Percentiles rank a stretch among this genome's conserved stretches.
phyloP scores from a whole-genome alignment of 345 rosid species.

The Streptanthus diversifolius region DNA sequence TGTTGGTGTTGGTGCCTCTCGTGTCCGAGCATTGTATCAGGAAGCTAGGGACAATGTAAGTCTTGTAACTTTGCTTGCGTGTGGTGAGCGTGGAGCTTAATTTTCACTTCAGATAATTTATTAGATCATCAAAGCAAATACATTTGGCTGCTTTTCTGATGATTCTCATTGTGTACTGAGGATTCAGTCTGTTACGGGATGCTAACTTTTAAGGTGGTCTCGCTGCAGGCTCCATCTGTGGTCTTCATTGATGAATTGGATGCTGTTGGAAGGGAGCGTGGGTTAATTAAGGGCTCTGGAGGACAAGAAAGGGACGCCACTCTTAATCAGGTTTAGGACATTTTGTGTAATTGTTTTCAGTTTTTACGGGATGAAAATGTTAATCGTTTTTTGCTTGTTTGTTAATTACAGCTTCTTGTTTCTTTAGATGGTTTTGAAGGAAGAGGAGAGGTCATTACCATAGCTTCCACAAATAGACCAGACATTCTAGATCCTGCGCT shows the following conservation, averaged over 20 bases:
- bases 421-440: constrained; percentile 98
- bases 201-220: constrained; percentile 8
- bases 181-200: not conserved
- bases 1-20: constrained; percentile 96
- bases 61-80: constrained; percentile 2
- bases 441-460: constrained; percentile 90
- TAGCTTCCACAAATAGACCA: constrained; percentile 93
- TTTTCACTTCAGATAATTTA: not conserved
- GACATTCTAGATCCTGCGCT: constrained; percentile 97
- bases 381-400: not conserved
- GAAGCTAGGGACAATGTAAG: constrained; percentile 83
- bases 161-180: not conserved
- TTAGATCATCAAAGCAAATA: not conserved
- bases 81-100: not conserved
- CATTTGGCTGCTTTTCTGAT: not conserved
- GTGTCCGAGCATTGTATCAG: constrained; percentile 87
- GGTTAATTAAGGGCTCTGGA: constrained; percentile 91
- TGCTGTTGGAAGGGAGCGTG: constrained; percentile 98
- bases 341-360: not conserved
- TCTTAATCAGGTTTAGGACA: constrained; percentile 73
- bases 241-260: constrained; percentile 93
- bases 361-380: not conserved
- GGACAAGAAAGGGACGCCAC: constrained; percentile 99
- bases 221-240: constrained; percentile 76
- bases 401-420: constrained; percentile 69